Conservation (phyloP, 179 eudicot genomes). For the Silene coronaria region DNA sequence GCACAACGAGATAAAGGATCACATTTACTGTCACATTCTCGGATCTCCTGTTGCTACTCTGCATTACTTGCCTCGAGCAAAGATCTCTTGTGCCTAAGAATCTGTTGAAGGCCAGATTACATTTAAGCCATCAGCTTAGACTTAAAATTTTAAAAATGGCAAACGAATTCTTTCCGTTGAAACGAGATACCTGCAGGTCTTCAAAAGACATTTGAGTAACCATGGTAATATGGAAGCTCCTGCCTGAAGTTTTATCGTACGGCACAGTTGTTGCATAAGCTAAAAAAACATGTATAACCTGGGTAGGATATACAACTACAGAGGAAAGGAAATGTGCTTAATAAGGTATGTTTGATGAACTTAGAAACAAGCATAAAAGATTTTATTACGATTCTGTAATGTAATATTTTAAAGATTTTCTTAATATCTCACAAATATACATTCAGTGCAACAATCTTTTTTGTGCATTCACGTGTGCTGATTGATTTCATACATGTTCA, state of each 20-base stretch:
- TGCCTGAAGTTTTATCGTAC: conserved; percentile 82
- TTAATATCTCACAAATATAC: conserved; percentile 2
- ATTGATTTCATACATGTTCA: background rate
- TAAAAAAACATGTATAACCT: no score
- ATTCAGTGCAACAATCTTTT: conserved; percentile 6
- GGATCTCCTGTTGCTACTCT: conserved; percentile 65
- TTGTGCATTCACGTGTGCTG: background rate
- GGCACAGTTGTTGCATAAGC: conserved; percentile 87
- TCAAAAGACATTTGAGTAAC: conserved; percentile 65
- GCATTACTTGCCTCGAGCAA: conserved; percentile 83
- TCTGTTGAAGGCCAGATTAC: conserved; percentile 29
- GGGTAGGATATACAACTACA: background rate
- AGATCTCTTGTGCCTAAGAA: conserved; percentile 72
- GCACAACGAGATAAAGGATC: conserved; percentile 73
- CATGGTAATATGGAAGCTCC: conserved; percentile 80
- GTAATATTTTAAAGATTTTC: conserved; percentile 5
- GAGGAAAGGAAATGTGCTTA: background rate
- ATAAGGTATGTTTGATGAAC: conserved; percentile 7
- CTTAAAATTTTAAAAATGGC: background rate
- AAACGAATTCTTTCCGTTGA: background rate
- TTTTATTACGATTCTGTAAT: conserved; percentile 3
- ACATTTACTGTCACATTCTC: conserved; percentile 57
- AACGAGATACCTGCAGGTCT: conserved; percentile 62
- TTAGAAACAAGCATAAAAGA: conserved; percentile 8
- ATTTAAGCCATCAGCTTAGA: background rate